phyloP scores from a whole-genome alignment of 2,329 filamentous ascomycete genomes.

The Colletotrichum chlorophyti region DNA sequence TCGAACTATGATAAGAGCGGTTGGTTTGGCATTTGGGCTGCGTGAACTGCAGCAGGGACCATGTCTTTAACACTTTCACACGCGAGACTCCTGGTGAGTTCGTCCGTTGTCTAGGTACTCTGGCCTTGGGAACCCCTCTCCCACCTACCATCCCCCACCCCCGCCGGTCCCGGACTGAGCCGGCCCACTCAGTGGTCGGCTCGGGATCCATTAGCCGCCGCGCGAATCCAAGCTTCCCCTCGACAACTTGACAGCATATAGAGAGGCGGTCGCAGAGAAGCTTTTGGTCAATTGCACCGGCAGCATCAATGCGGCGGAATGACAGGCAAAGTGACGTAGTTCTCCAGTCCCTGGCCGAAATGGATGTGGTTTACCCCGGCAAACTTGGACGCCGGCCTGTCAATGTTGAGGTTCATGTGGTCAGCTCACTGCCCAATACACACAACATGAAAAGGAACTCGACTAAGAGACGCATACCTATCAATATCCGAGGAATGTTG shows the following conservation, averaged over 20 bases:
- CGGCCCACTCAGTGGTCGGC: neutral
- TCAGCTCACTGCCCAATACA: constrained; percentile 50
- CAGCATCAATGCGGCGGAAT: constrained; percentile 43
- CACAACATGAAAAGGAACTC: constrained; percentile 31
- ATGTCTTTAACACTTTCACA: neutral
- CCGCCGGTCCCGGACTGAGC: constrained; percentile 9
- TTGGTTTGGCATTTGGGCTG: neutral
- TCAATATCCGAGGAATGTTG: constrained; percentile 57
- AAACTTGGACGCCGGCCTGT: constrained; percentile 47
- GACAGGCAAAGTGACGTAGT: constrained; percentile 60
- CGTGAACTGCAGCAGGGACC: neutral
- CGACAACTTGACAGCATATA: no score
- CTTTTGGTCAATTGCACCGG: no score
- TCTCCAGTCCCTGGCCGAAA: constrained; percentile 54
- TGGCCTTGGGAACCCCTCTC: neutral
- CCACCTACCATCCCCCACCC: constrained; percentile 7
- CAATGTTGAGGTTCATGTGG: constrained; percentile 52
- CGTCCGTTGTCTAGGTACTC: neutral
- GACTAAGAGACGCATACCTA: constrained; percentile 44
- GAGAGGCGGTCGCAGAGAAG: no score
- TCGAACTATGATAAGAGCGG: no score
- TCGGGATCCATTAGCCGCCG: neutral
- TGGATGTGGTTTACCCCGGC: constrained; percentile 59
- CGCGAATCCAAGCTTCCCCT: no score
- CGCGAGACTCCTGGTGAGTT: neutral